Percentiles rank a stretch among this genome's conserved stretches.
Evolutionary conservation across 129 eudicot genomes (phyloP).

Genomic region (Artemisia tridentata): DNA sequence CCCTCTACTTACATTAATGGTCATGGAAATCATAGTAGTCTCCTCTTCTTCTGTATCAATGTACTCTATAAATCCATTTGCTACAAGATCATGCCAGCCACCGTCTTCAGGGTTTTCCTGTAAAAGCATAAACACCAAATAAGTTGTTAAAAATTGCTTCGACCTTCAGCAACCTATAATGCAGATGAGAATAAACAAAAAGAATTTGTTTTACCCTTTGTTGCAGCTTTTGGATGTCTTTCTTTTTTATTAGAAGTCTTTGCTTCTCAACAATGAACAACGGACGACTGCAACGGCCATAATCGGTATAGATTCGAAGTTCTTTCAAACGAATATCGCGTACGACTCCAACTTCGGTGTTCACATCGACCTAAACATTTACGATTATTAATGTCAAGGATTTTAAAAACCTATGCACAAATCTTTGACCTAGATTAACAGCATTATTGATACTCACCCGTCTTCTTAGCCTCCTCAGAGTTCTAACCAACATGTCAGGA

Average conservation of each 20-base stretch:
- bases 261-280: conserved; percentile 93
- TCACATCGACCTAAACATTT: conserved; percentile 72
- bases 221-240: conserved; percentile 79
- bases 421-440: conserved; percentile 12
- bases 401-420: not conserved
- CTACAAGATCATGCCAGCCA: conserved; percentile 91
- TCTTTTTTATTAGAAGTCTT: conserved; percentile 80
- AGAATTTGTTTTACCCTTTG: conserved; percentile 48
- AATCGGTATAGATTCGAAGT: conserved; percentile 87
- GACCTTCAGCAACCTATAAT: not conserved
- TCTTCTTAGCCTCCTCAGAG: conserved; percentile 77
- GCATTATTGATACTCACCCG: conserved; percentile 49
- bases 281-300: conserved; percentile 98
- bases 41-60: conserved; percentile 98
- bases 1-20: conserved; percentile 60
- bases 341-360: conserved; percentile 99
- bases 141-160: not conserved
- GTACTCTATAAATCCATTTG: conserved; percentile 83
- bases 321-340: conserved; percentile 93
- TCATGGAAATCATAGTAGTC: conserved; percentile 98
- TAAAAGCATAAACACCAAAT: not conserved
- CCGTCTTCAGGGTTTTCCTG: conserved; percentile 93
- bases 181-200: not conserved
- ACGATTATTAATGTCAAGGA: not conserved
- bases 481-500: conserved; percentile 91